Conservation (phyloP, 2,329 filamentous ascomycete genomes). For the Coniochaeta sp. region DNA sequence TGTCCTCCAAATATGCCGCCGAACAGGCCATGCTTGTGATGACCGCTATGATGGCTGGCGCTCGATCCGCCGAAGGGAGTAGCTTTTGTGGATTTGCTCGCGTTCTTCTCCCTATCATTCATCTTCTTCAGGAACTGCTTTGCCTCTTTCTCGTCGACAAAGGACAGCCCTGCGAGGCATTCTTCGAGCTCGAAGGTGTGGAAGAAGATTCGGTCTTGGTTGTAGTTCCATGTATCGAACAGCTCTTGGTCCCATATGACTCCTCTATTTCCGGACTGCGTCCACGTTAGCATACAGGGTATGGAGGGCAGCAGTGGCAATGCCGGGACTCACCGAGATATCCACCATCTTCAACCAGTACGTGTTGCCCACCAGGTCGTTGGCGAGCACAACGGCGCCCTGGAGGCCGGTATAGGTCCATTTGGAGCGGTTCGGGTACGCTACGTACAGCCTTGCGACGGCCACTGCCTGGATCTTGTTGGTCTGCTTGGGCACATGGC, state of each 20-base stretch:
- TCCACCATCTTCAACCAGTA: conserved; percentile 98
- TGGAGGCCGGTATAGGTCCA: conserved; percentile 95
- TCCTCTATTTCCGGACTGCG: conserved; percentile 66
- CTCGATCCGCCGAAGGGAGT: conserved; percentile 62
- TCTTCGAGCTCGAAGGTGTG: conserved; percentile 95
- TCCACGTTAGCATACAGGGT: conserved; percentile 10
- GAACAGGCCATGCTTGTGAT: conserved; percentile 41
- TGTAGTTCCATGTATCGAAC: conserved; percentile 90
- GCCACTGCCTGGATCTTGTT: conserved; percentile 98
- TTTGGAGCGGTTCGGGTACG: conserved; percentile 75
- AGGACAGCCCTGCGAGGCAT: conserved; percentile 83
- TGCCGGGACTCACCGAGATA: conserved; percentile 67
- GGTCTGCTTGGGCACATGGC: conserved; percentile 82
- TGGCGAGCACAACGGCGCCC: conserved; percentile 83
- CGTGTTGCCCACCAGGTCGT: conserved; percentile 90
- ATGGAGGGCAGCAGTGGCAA: not conserved
- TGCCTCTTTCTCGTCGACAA: conserved; percentile 95
- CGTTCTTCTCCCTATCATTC: conserved; percentile 92
- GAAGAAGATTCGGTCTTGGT: conserved; percentile 96
- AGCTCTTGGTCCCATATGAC: conserved; percentile 98
- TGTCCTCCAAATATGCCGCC: conserved; percentile 56
- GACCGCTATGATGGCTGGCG: conserved; percentile 26
- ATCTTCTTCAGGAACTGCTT: conserved; percentile 97
- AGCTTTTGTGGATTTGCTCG: conserved; percentile 75
- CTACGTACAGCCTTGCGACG: conserved; percentile 87